Evolutionary conservation across 1,139 yeast genomes (phyloP), one percentile per base, ranked within the genome.

Genomic region (Pichia sp.): DNA sequence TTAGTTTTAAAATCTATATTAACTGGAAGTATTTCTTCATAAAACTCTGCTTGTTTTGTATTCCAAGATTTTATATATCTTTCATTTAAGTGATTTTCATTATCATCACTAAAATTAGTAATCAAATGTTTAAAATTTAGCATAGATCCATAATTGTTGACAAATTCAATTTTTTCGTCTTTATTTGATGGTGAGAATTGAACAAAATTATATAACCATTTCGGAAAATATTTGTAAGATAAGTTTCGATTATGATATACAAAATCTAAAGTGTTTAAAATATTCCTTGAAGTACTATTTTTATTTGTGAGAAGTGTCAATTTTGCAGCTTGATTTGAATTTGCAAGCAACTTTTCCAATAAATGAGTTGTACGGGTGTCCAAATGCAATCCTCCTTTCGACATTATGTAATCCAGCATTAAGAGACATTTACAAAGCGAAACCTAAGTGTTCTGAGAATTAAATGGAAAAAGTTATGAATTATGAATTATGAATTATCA

Each of bases 71-170:
- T 9, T 16, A 33, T 18, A 31, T 52, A 52, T 10, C 22, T 41
- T 19, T 34, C n/a, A 14, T 42, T 14, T 5, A 52, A 16, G 1
- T 41, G 14, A 18, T 36, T n/a, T 2, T 22, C 27, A 16, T 33
- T 34, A 2, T 30, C 28, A 13, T 47, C 31, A 5, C 29, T 41
- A 13, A 47, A 18, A 3, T 36, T 18, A 1, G 16, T 41, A 3
- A 52, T 46, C 5, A 48, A 44, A 34, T 52, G 55, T 9, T 42
- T 27, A 10, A 47, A 41, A 6, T 43, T 34, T 9, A 52, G 16
- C 28, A 52, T 30, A 5, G 28, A 38, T 11, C 50, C 44, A 22
- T 44, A 52, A 14, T 30, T 18, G 7, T 39, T 11, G 13, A 52
- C 50, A 49, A 52, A 47, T 5, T 31, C 16, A 2, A 36, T 16